phyloP scores from a whole-genome alignment of 2,329 filamentous ascomycete genomes.

The Septoria linicola region DNA sequence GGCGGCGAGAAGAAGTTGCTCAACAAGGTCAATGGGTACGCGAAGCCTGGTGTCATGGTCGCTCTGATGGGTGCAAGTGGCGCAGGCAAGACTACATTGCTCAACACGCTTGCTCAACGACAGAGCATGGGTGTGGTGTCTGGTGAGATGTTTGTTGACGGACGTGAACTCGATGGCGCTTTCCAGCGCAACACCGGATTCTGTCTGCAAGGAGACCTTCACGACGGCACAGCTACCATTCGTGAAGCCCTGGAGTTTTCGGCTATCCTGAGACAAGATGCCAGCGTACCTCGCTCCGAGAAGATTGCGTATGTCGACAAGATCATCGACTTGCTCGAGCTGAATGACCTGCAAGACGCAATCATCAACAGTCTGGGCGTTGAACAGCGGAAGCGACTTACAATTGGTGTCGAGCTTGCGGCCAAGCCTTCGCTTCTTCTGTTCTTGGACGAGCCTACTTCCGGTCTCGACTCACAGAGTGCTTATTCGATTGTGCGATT shows the following conservation, averaged over 20 bases:
- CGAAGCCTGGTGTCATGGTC: constrained; percentile 75
- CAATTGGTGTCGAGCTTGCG: constrained; percentile 71
- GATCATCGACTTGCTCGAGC: constrained; percentile 64
- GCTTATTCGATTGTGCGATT: constrained; percentile 68
- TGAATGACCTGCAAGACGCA: constrained; percentile 66
- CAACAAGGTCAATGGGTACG: constrained; percentile 72
- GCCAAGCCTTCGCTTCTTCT: constrained; percentile 66
- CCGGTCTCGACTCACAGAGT: constrained; percentile 67
- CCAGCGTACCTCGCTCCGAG: constrained; percentile 54
- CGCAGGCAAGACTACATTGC: constrained; percentile 78
- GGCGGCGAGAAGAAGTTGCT: constrained; percentile 63
- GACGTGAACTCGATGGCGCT: constrained; percentile 57
- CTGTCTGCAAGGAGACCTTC: constrained; percentile 70
- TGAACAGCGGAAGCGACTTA: constrained; percentile 69
- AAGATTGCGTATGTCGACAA: constrained; percentile 67
- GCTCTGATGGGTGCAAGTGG: constrained; percentile 79
- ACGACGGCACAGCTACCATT: constrained; percentile 66
- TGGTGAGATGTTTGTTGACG: constrained; percentile 73
- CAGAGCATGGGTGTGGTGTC: constrained; percentile 63
- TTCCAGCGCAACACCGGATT: constrained; percentile 71
- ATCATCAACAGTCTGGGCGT: constrained; percentile 64
- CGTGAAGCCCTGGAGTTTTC: constrained; percentile 69
- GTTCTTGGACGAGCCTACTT: constrained; percentile 72
- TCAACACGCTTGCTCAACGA: constrained; percentile 74
- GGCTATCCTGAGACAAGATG: constrained; percentile 62